A percentile compares a stretch with the other conserved stretches of the same genome.
These are phyloP conservation scores for Phaeoacremonium minimum DNA, from an alignment of 2,329 filamentous ascomycete species.

Conservation along the genomic window DNA sequence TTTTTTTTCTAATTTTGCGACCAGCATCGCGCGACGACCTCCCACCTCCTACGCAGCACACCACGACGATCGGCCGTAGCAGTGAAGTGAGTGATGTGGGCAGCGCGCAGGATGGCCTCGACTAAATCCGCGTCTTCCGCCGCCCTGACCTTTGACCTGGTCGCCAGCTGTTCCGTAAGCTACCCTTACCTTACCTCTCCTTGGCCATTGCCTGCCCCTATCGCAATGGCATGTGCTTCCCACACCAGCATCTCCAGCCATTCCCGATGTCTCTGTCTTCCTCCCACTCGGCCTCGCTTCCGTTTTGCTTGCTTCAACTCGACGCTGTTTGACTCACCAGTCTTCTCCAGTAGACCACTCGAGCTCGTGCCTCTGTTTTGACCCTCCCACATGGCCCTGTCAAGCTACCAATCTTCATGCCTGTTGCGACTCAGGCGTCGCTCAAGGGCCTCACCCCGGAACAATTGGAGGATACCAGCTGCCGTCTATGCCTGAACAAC, in stretches of 20 bases:
- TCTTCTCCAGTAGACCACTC: slow-evolving; percentile 65
- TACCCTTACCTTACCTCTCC: not conserved
- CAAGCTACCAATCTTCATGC: slow-evolving; percentile 93
- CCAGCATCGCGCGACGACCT: too few species aligned
- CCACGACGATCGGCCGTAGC: too few species aligned
- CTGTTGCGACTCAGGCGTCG: slow-evolving; percentile 93
- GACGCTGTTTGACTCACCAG: too few species aligned
- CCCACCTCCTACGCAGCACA: too few species aligned
- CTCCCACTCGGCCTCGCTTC: too few species aligned
- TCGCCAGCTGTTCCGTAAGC: slow-evolving; percentile 56
- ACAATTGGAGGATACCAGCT: slow-evolving; percentile 85
- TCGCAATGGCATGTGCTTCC: too few species aligned
- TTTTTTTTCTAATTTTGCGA: too few species aligned
- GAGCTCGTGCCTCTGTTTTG: slow-evolving; percentile 84
- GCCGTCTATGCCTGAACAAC: slow-evolving; percentile 91
- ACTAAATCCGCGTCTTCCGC: slow-evolving; percentile 18
- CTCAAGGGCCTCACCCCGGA: slow-evolving; percentile 91
- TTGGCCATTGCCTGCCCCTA: slow-evolving; percentile 7
- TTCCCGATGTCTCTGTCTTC: not conserved
- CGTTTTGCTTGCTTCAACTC: too few species aligned
- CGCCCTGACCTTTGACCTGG: slow-evolving; percentile 22
- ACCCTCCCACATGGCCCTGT: slow-evolving; percentile 90
- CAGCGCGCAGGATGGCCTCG: slow-evolving; percentile 17
- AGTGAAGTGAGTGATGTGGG: too few species aligned
- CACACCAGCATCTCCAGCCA: slow-evolving; percentile 6